Evolutionary conservation across 2,329 filamentous ascomycete genomes (phyloP), one percentile per base, ranked within the genome.

Genomic region (Stylonectria norvegica): DNA sequence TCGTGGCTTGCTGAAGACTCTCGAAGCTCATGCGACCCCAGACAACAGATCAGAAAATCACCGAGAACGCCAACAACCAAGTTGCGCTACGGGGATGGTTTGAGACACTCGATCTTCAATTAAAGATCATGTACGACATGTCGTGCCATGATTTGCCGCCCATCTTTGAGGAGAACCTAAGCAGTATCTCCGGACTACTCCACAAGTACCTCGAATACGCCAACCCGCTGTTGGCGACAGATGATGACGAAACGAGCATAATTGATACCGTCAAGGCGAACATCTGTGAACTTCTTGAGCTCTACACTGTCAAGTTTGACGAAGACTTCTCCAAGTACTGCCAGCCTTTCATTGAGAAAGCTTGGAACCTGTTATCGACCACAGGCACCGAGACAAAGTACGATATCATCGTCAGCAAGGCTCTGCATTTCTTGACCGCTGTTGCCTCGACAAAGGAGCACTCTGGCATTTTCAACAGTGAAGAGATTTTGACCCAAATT

Each of bases 91-190:
- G 83, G 58, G 79, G 81, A 52, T 86, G 89, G 62, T 90, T 95
- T 55, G 82, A 86, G 49, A 89, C 89, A 3, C 75, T 98, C 48
- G 90, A 91, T 62, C 75, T 97, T 37, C 80, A 95, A 53, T 75
- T 96, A 54, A 95, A 95, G 71, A 82, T 98, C 34, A 82, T 97
- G 61, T 93, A 93, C 69, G 94, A 98, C 65, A 81, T 98, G 37
- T 96, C 90, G n/a, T 95, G 85, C 61, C 94, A 98, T 63, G 93
- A 98, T 64, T 77, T 98, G 55, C 89, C 93, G 12, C 90, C 91
- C 2, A 83, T 93, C 53, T 95, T 98, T 63, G 93, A 98, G 71
- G 85, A 94, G 50, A 86, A 95, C 59, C 76, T 98, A 15, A 67
- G 73, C 34, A 79, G 79, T 48, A 86, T 98, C 50, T 85, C 87